Evolutionary conservation across 129 eudicot genomes (phyloP), one percentile per base, ranked within the genome.

Genomic region (Cynara cardunculus): DNA sequence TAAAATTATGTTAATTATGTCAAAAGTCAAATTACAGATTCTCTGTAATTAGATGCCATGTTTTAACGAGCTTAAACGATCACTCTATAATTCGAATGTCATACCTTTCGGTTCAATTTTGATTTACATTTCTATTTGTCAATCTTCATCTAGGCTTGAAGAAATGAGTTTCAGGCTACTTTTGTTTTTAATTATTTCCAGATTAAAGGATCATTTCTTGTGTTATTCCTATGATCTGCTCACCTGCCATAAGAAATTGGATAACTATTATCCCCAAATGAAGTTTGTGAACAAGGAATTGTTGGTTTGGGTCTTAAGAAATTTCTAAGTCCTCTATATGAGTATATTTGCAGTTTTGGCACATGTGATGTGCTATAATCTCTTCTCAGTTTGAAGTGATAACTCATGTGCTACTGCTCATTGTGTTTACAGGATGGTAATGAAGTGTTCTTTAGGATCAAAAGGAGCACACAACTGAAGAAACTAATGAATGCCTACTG

Each of bases 401-500:
- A 69, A 69, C 81, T 75, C 19, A 82, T 21, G 10, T 73, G 80
- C 11, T 24, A 66, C 27, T 67, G 22, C 6, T 66, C 12, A 0
- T 75, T 68, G 25, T 76, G 72, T 26, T 69, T 62, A 10, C 78
- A 92, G 97, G 91, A 87, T 84, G 91, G 91, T 5, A 88, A 85
- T 73, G 97, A 92, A 64, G 89, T 92, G 66, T 90, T 90, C 41
- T 92, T 92, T 32, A 90, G 91, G 87, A 92, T 92, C 75, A 92
- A 87, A 86, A 82, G 95, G 76, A 86, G 85, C 84, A 90, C 97
- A 6, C 91, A 90, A 53, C 86, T 92, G 71, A 90, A 88, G 85
- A 92, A 88, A 84, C 95, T 92, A 35, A 92, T 92, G 95, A 81
- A 87, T 84, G 95, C 95, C 5, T 90, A 90, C 49, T 92, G 95